Base-by-base conservation (phyloP, 164 flowering plant species). In the Paratinospora sagittata region DNA sequence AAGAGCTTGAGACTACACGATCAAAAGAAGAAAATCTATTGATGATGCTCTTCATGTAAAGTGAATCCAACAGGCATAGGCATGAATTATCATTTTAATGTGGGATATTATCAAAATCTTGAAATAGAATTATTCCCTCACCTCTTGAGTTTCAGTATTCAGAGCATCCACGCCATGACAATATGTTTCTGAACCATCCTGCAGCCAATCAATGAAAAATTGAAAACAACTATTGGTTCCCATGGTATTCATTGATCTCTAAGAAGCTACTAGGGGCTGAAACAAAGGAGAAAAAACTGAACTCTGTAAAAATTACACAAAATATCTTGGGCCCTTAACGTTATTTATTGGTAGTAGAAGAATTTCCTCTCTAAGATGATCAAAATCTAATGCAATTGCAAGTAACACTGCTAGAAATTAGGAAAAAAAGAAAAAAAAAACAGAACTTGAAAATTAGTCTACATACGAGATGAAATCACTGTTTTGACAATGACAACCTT, bases 101-200 rank as follows among this genome's bases (percentile, higher is more conserved):
- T 55, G 61, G 24, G 61, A 55, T 33, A 19, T 37, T 11, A 62
- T 7, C 23, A 27, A 36, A 23, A 3, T 6, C 27, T 36, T 68
- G 11, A 26, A 27, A 4, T 64, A 60, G 12, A 63, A 36, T 33
- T 67, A 70, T 27, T 49, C 36, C 27, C 39, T 74, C 58, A 92
- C 98, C 97, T 94, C 90, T 62, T 81, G 82, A 69, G 97, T 92
- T 80, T 89, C 87, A 65, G 92, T 80, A 81, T 92, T 88, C 79
- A 95, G 76, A 34, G 94, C 79, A 80, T 92, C 99, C 76, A 91
- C 92, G 21, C 99, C 99, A 82, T 88, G 90, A 73, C 99, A 95
- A 77, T 81, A 78, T 65, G 85, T 90, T 69, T 89, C 93, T 30
- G 85, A 76, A 70, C 90, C 90, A 76, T 90, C 92, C 97, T 94